These are phyloP conservation scores for Ogataea dorogensis DNA, from an alignment of 805 yeast species.

Conservation along the genomic window DNA sequence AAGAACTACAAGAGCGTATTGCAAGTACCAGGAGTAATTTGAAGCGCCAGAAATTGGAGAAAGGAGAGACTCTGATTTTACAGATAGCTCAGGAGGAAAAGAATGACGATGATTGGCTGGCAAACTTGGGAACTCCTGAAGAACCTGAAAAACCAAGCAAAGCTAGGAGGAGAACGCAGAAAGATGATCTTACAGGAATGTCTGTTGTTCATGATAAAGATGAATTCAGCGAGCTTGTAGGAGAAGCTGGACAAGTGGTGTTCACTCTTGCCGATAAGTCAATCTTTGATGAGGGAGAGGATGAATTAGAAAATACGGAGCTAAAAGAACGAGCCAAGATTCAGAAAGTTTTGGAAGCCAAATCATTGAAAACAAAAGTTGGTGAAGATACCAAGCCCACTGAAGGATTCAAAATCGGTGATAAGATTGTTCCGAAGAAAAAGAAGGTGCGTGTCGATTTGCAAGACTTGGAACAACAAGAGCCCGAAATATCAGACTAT, in stretches of 20 bases:
- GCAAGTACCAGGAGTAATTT: slow-evolving; percentile 18
- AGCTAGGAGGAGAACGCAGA: slow-evolving; percentile 6
- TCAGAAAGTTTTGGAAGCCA: slow-evolving; percentile 19
- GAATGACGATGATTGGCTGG: slow-evolving; percentile 37
- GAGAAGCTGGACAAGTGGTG: slow-evolving; percentile 40
- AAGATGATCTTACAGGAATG: slow-evolving; percentile 29
- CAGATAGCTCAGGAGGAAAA: slow-evolving; percentile 29
- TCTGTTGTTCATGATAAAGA: slow-evolving; percentile 45
- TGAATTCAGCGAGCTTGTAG: slow-evolving; percentile 36
- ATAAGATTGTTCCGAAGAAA: slow-evolving; percentile 13
- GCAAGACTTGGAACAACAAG: slow-evolving; percentile 20
- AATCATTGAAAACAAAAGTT: slow-evolving; percentile 33
- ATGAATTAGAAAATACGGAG: slow-evolving; percentile 41
- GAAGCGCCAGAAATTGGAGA: slow-evolving; percentile 22
- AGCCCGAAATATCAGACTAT: slow-evolving; percentile 7
- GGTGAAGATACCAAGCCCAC: slow-evolving; percentile 22
- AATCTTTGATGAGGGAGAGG: slow-evolving; percentile 37
- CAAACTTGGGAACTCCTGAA: slow-evolving; percentile 27
- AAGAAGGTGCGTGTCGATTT: slow-evolving; percentile 15
- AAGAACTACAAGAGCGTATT: slow-evolving; percentile 16
- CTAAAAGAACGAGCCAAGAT: slow-evolving; percentile 17
- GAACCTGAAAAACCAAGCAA: background rate
- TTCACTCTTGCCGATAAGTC: slow-evolving; percentile 58
- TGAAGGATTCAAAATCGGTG: slow-evolving; percentile 28
- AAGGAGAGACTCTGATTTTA: slow-evolving; percentile 28